Base-by-base conservation (phyloP, 2,329 filamentous ascomycete genomes). In the Hyphodiscus sp. region DNA sequence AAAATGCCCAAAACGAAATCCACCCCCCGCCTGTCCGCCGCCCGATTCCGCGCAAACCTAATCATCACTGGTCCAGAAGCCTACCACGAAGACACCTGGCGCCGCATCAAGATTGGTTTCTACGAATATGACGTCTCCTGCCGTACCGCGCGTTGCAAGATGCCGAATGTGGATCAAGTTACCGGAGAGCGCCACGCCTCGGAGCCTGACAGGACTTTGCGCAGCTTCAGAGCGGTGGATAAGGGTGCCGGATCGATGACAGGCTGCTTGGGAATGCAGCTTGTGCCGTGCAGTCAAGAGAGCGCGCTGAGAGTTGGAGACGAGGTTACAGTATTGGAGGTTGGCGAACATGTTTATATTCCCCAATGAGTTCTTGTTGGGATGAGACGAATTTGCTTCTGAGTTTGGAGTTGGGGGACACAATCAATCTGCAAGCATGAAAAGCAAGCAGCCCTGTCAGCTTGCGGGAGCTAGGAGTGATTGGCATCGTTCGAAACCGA, bases 21-120 rank as follows among this genome's bases (percentile, higher is more conserved):
- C 7, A 65, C 78, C 18, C 73, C 74, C 26, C 70, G 75, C 26
- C 73, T 90, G 0, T 81, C 85, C 52, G 78, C 80, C 9, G 71
- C 78, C 16, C 78, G 85, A 13, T 91, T 89, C 69, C 78, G 87
- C 20, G 79, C 86, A 41, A 91, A 91, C 62, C 81, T 91, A 33
- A 83, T 89, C 60, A 70, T 88, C 48, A 80, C 82, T 4, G 85
- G 85, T 2, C 75, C 78, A 0, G 72, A 78, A 1, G 74, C 83
- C 4, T 89, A 86, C 62, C 78, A 81, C 18, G 87, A 91, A 67
- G 86, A 91, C 50, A 73, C 73, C 9, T 91, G 87, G 87, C 83
- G 80, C 57, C 74, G 71, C 26, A 75, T 89, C 60, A 76, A 73
- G 8, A 73, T 73, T 6, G 70, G 69, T 1, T 72, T 73, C 15